Percentiles rank a stretch among this genome's conserved stretches.
Evolutionary conservation across 2,329 filamentous ascomycete species (phyloP).

Genomic region (Phyllosticta citrichinensis): DNA sequence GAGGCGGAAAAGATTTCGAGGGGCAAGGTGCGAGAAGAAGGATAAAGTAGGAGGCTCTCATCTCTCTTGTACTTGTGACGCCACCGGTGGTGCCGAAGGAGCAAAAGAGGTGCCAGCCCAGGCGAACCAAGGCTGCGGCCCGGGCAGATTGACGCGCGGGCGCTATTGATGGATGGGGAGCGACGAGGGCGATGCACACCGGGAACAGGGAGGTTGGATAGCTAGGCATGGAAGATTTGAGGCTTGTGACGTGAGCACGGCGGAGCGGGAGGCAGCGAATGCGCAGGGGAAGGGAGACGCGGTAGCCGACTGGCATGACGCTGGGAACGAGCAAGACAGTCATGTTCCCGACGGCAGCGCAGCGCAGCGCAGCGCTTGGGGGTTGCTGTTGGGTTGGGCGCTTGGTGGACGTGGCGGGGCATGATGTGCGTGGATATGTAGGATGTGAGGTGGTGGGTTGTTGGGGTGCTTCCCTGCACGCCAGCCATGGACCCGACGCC

Average conservation of each 20-base stretch:
- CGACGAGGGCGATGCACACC: constrained; percentile 6
- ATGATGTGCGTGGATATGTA: not conserved
- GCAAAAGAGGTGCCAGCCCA: not conserved
- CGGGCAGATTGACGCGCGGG: constrained; percentile 8
- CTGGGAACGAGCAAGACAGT: not conserved
- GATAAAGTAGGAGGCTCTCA: not conserved
- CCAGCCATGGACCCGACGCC: not conserved
- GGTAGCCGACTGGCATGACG: not conserved
- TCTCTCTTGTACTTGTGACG: constrained; percentile 10
- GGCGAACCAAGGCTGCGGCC: constrained; percentile 8
- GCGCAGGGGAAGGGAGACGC: not conserved
- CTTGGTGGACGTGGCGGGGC: not conserved
- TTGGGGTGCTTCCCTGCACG: not conserved
- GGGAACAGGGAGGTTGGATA: constrained; percentile 8
- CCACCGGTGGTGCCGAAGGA: constrained; percentile 10
- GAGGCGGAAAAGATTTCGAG: not conserved
- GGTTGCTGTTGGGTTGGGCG: not conserved
- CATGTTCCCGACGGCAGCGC: not conserved
- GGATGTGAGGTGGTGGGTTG: not conserved
- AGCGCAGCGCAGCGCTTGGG: not conserved
- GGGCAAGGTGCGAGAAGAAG: not conserved
- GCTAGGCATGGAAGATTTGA: too few species aligned
- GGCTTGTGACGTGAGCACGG: constrained; percentile 9
- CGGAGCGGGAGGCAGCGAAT: constrained; percentile 2
- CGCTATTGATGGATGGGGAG: constrained; percentile 7